Evolutionary conservation across 768 basidiomycete genomes (phyloP), one percentile per base, ranked within the genome.

Genomic region (Candolleomyces efflorescens): DNA sequence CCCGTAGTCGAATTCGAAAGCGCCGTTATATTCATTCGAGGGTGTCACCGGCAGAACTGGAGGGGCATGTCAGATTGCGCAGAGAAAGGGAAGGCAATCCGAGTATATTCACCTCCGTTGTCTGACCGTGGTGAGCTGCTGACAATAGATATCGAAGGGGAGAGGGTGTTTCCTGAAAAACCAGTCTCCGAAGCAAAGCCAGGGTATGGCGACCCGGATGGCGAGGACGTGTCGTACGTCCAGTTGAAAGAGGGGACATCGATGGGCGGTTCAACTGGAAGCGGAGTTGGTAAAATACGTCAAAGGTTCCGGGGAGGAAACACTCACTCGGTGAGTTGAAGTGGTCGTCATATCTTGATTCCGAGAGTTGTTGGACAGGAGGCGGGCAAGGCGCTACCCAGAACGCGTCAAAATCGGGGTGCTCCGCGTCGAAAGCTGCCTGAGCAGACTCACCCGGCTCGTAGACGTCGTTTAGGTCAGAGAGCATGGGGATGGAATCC

Each of bases 81-180:
- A 22, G 6, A 2, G 48, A 43, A 23, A 36, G 26, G 6, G 4
- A 39, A 2, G 20, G 37, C 2, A 59, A 20, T 23, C 41, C 48
- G 32, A 17, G 32, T 32, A 54, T 3, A 59, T 62, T 51, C 60
- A 75, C 73, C 66, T 61, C 71, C 71, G 32, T 62, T 64, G 32
- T 73, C 70, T n/a, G 73, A 71, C 37, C 69, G 70, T 20, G 70
- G 66, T 12, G 70, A 72, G 58, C 65, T 68, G 52, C 69, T 68
- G 10, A 66, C 61, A 17, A 70, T 56, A 12, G 72, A 71, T 48
- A 68, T 64, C 17, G 71, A 65, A n/a, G 70, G 69, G 15, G 69
- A 70, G 59, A 66, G 62, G 9, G 65, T 48, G 6, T 32, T 32
- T 32, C 32, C 32, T 32, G 32, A 32, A 32, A 54, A 57, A 23